Evolutionary conservation across 2,329 filamentous ascomycete genomes (phyloP), one percentile per base, ranked within the genome.

Genomic region (Penicillium olsonii): DNA sequence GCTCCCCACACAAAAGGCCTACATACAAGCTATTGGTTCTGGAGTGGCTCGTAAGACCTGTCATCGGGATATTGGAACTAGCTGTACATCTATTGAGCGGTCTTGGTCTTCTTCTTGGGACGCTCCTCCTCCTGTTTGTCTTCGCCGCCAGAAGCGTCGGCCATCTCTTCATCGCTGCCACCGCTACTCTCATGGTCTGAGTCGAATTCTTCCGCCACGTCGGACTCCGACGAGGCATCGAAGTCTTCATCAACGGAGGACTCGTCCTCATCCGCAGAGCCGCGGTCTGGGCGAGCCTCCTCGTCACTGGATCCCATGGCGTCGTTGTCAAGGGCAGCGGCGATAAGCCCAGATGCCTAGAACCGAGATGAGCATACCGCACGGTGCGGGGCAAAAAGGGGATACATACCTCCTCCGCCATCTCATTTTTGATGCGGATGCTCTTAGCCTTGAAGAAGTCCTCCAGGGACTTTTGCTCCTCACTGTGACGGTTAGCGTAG

Each of bases 211-310:
- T 99, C 94, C 1, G 92, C 94, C 2, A 96, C 92, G 60, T 99
- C 94, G 45, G 88, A 95, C 57, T 99, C 94, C 12, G 87, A 92
- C 54, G 95, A 90, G 5, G 88, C 89, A 61, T 88, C 83, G 79
- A 99, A 99, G 75, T 99, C 94, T 70, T 99, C 94, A 63, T 99
- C 94, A 8, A 92, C 85, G 52, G 88, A 92, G 77, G 97, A 92
- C 67, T 92, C 88, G 64, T 99, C 94, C 72, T 99, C 94, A 67
- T 97, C 94, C 3, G 92, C 94, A 22, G 88, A 94, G 56, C 94
- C 92, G 50, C 92, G 86, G 69, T 94, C 90, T 2, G 86, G 83
- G 57, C 83, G 82, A 52, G 72, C 82, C 35, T 88, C 87, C 56
- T 91, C 88, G 53, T 95, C 91, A 59, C 95, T 92, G 20, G 88